Evolutionary conservation across 495 filamentous ascomycete genomes (phyloP).

Genomic region (Hypoxylon rickii): DNA sequence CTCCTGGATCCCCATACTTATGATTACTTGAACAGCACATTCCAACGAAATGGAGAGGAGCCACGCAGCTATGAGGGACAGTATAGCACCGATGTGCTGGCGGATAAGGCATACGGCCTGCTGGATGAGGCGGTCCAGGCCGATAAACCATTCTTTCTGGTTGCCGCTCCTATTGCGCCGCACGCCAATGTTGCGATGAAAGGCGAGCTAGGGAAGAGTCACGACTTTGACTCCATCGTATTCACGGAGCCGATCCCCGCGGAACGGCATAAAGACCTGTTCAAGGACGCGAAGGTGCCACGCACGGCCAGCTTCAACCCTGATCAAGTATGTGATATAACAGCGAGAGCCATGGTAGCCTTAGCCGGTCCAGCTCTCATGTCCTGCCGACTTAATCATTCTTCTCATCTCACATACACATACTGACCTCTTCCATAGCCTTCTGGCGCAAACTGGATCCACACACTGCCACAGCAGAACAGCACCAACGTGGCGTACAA

Average conservation of each 20-base stretch:
- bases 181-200: slow-evolving; percentile 60
- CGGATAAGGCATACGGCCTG: slow-evolving; percentile 63
- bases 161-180: slow-evolving; percentile 63
- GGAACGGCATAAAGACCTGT: slow-evolving; percentile 48
- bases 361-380: no score
- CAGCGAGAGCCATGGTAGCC: no score
- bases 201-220: background rate
- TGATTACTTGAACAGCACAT: slow-evolving; percentile 65
- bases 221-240: background rate
- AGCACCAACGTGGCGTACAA: slow-evolving; percentile 61
- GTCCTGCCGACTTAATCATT: no score
- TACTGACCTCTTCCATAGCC: slow-evolving; percentile 33
- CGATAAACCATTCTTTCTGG: slow-evolving; percentile 63
- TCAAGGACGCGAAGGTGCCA: slow-evolving; percentile 51
- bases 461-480: slow-evolving; percentile 55
- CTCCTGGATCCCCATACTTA: slow-evolving; percentile 71
- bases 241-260: slow-evolving; percentile 57
- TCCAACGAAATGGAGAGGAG: slow-evolving; percentile 61
- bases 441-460: slow-evolving; percentile 64
- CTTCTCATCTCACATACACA: no score
- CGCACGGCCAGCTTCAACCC: slow-evolving; percentile 55
- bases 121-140: slow-evolving; percentile 60
- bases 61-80: slow-evolving; percentile 60
- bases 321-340: slow-evolving; percentile 50
- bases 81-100: slow-evolving; percentile 65